A percentile compares a stretch with the other conserved stretches of the same genome.
Conservation (phyloP, 1,139 yeast species). For the Diutina neorugosa region DNA sequence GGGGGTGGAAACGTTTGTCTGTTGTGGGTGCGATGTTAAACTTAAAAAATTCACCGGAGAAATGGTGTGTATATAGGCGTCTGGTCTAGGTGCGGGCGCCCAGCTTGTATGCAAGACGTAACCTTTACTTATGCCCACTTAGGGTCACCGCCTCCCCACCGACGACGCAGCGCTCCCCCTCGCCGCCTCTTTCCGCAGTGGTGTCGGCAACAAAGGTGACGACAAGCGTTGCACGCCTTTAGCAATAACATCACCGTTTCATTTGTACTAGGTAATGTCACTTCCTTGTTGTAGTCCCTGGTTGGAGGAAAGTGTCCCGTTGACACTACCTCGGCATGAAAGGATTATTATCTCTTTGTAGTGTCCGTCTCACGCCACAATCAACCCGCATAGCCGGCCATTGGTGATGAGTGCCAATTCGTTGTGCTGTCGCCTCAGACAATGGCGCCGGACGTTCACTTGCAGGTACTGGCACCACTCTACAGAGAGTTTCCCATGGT, state of each 20-base stretch:
- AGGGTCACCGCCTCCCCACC: not conserved
- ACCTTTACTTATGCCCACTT: not conserved
- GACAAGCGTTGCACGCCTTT: too few species aligned
- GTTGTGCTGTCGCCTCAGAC: not conserved
- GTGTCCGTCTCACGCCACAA: not conserved
- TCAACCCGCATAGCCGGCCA: not conserved
- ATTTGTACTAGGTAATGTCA: too few species aligned
- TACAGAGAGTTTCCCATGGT: not conserved
- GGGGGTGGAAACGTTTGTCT: not conserved
- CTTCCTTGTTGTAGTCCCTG: not conserved
- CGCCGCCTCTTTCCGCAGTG: not conserved
- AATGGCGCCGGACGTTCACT: not conserved
- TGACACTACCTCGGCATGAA: not conserved
- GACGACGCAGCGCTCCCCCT: not conserved
- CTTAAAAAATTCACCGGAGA: not conserved
- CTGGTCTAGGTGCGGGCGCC: not conserved
- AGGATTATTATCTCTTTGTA: not conserved
- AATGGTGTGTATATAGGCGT: not conserved
- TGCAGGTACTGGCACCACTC: not conserved
- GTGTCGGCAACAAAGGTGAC: too few species aligned
- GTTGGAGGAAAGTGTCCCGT: not conserved
- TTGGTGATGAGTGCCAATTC: not conserved
- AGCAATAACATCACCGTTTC: too few species aligned
- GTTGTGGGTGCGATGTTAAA: not conserved
- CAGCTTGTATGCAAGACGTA: not conserved